Evolutionary conservation across 2,329 filamentous ascomycete species (phyloP).

Genomic region (Paracorniculantispora psalliotae): DNA sequence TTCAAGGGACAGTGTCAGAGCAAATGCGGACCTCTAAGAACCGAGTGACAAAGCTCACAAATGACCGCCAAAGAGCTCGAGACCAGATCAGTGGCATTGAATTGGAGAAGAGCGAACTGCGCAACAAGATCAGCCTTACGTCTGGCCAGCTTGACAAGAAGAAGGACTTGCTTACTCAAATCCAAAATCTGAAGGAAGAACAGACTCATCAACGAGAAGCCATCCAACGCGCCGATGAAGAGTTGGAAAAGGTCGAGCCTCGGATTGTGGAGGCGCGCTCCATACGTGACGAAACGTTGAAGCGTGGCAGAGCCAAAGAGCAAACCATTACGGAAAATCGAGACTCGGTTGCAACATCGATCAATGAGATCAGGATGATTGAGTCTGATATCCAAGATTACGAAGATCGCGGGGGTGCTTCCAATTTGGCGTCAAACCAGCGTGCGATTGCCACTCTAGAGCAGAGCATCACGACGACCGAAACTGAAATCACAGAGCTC

Average conservation of each 20-base stretch:
- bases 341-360: slow-evolving; percentile 65
- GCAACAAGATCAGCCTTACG: slow-evolving; percentile 65
- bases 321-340: slow-evolving; percentile 66
- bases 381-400: slow-evolving; percentile 78
- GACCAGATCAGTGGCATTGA: slow-evolving; percentile 66
- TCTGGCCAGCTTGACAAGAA: slow-evolving; percentile 79
- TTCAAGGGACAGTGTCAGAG: slow-evolving; percentile 62
- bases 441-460: slow-evolving; percentile 65
- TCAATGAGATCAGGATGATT: slow-evolving; percentile 71
- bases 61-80: slow-evolving; percentile 67
- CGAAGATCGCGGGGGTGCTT: slow-evolving; percentile 66
- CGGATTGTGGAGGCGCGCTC: slow-evolving; percentile 70
- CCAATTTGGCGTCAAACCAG: slow-evolving; percentile 64
- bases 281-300: slow-evolving; percentile 70
- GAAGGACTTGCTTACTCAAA: slow-evolving; percentile 60
- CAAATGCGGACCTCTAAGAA: slow-evolving; percentile 61
- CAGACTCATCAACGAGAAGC: slow-evolving; percentile 63
- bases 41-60: slow-evolving; percentile 59
- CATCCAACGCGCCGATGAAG: slow-evolving; percentile 64
- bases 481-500: slow-evolving; percentile 63
- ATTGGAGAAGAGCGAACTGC: slow-evolving; percentile 69
- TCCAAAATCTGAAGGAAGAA: slow-evolving; percentile 67
- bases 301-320: slow-evolving; percentile 67
- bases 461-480: slow-evolving; percentile 57
- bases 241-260: slow-evolving; percentile 70